Evolutionary conservation across 345 rosid genomes (phyloP), one percentile per base, ranked within the genome.

Genomic region (Lumnitzera racemosa): DNA sequence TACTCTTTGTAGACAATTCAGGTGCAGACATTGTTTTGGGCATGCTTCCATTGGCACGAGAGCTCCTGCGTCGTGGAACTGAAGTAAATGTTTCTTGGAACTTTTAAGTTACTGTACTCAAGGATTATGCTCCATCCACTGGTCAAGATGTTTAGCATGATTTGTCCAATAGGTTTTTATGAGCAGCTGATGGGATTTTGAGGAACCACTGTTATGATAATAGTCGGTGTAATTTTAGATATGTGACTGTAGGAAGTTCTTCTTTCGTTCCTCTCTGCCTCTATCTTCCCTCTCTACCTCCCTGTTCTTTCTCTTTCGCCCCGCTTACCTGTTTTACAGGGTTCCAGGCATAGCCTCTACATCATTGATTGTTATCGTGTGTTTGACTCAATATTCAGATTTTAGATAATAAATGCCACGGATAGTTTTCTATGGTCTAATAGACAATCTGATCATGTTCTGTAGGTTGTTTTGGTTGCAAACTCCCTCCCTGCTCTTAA

Each of bases 31-130:
- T 94, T 67, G 78, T 94, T 68, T 78, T 94, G 43, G 99, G 99
- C 56, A 94, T 94, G 99, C 96, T 94, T 76, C 99, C 99, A 6
- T 79, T 94, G 43, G 99, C 99, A 15, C 72, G 99, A 70, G 99
- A 94, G 76, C 87, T 90, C 61, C 89, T 94, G 27, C 89, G 95
- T 16, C 85, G 81, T 68, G 97, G 99, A 77, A 94, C 99, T 66
- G 97, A 94, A 76, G 99, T 88, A 74, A 53, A 69, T 67, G 67
- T 46, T 57, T 55, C 61, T 74, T 36, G 43, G 43, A 36, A 9
- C 43, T 36, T 9, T 31, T 58, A 23, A 47, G 13, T 50, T 14
- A 3, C 48, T n/a, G 58, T 59, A 16, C 54, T 61, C 24, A 67
- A 60, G 56, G 47, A 15, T 58, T 47, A 57, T 41, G 15, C 49